Evolutionary conservation across 495 filamentous ascomycete species (phyloP).

Genomic region (Xylaria cubensis): DNA sequence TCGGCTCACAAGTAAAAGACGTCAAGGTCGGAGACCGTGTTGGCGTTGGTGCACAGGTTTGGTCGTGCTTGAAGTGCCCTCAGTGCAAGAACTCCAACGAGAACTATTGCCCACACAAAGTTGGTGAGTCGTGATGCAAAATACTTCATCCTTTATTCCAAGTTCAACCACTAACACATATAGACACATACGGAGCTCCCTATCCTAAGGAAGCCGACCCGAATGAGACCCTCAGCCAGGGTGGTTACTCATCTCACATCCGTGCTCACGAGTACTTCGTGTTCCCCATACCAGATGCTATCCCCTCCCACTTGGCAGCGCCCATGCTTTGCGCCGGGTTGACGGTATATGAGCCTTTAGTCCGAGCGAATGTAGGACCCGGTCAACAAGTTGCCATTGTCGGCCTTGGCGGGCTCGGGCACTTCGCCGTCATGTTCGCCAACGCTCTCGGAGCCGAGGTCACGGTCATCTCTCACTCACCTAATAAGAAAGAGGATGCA

Average conservation of each 20-base stretch:
- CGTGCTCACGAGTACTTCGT: slow-evolving; percentile 78
- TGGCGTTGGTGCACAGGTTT: slow-evolving; percentile 79
- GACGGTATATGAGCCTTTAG: slow-evolving; percentile 73
- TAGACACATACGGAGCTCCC: slow-evolving; percentile 64
- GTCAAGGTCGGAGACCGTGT: slow-evolving; percentile 79
- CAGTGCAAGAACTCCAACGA: slow-evolving; percentile 63
- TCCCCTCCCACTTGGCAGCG: slow-evolving; percentile 68
- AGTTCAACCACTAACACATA: not conserved
- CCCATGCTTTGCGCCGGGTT: slow-evolving; percentile 83
- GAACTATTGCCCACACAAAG: slow-evolving; percentile 75
- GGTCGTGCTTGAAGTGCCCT: slow-evolving; percentile 68
- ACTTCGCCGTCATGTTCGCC: slow-evolving; percentile 67
- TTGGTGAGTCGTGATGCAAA: slow-evolving; percentile 44
- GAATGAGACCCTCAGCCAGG: slow-evolving; percentile 40
- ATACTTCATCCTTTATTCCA: not conserved
- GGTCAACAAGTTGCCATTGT: slow-evolving; percentile 75
- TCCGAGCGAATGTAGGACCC: slow-evolving; percentile 65
- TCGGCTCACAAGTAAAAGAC: slow-evolving; percentile 66
- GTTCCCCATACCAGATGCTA: slow-evolving; percentile 75
- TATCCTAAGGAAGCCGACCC: slow-evolving; percentile 57
- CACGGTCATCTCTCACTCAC: slow-evolving; percentile 69
- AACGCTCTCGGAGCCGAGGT: slow-evolving; percentile 71
- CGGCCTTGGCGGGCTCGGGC: slow-evolving; percentile 77
- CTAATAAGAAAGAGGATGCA: slow-evolving; percentile 66
- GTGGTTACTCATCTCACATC: slow-evolving; percentile 60